Conservation (phyloP, 768 basidiomycete genomes). For the Suillus clintonianus region DNA sequence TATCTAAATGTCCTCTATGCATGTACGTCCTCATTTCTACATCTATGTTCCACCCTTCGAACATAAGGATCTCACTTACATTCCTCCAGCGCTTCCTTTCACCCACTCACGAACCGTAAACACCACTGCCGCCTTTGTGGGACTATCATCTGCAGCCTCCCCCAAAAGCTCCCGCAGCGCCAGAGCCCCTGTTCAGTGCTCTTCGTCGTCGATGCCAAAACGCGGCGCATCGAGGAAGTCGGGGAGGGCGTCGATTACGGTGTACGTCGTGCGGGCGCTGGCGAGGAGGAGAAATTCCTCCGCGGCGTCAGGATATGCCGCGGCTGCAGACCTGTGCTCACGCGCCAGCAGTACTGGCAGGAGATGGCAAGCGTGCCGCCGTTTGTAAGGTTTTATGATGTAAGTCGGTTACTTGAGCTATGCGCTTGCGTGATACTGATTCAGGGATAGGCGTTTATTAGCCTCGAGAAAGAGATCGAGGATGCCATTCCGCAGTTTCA, state of each 20-base stretch:
- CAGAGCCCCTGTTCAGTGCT: slow-evolving; percentile 72
- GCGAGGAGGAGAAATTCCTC: slow-evolving; percentile 79
- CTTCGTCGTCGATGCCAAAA: slow-evolving; percentile 82
- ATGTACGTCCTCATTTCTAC: slow-evolving; percentile 43
- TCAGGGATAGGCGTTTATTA: slow-evolving; percentile 57
- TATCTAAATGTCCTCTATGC: slow-evolving; percentile 85
- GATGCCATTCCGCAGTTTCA: slow-evolving; percentile 86
- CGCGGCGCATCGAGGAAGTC: slow-evolving; percentile 81
- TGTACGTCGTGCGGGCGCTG: slow-evolving; percentile 47
- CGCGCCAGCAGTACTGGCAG: slow-evolving; percentile 78
- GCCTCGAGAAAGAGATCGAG: slow-evolving; percentile 88
- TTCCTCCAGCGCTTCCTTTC: slow-evolving; percentile 63
- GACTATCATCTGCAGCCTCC: slow-evolving; percentile 86
- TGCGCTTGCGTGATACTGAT: neutral
- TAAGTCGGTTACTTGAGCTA: slow-evolving; percentile 26
- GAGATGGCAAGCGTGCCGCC: slow-evolving; percentile 59
- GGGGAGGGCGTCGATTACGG: slow-evolving; percentile 82
- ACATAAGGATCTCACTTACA: slow-evolving; percentile 9
- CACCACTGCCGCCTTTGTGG: slow-evolving; percentile 97
- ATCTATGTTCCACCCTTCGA: neutral
- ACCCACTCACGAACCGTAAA: slow-evolving; percentile 88
- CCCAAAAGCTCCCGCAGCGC: slow-evolving; percentile 71
- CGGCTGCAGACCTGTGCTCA: slow-evolving; percentile 79
- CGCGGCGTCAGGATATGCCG: slow-evolving; percentile 88
- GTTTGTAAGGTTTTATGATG: slow-evolving; percentile 73